A percentile compares a stretch with the other conserved stretches of the same genome.
Evolutionary conservation across 2,329 filamentous ascomycete species (phyloP).

Genomic region (Trichoderma aggressivum): DNA sequence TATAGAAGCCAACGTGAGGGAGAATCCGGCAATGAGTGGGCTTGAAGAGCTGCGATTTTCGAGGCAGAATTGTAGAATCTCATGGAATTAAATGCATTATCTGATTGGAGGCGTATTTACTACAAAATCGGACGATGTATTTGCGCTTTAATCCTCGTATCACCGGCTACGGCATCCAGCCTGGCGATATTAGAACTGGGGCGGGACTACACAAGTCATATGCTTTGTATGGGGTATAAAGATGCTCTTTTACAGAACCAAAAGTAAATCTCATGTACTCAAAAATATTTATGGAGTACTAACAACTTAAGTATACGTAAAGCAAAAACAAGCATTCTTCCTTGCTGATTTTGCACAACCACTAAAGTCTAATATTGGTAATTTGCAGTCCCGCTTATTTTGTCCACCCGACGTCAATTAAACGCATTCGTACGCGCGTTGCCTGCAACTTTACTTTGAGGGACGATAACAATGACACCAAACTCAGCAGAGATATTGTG

Average conservation of each 20-base stretch:
- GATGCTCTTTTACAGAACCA: neutral
- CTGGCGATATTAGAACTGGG: no score
- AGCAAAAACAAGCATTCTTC: neutral
- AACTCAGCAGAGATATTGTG: neutral
- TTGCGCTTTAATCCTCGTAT: neutral
- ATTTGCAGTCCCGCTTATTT: neutral
- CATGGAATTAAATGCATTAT: neutral
- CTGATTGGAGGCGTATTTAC: neutral
- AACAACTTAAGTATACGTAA: neutral
- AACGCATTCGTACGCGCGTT: neutral
- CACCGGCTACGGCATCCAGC: neutral
- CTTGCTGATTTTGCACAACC: neutral
- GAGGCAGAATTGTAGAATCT: neutral
- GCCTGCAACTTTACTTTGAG: neutral
- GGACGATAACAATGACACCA: neutral
- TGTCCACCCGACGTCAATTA: neutral
- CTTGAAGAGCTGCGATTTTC: neutral
- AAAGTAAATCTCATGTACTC: neutral
- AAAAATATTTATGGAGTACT: neutral
- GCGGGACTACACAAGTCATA: no score
- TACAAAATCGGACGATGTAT: neutral
- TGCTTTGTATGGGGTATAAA: no score
- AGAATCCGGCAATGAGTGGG: neutral
- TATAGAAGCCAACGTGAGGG: neutral
- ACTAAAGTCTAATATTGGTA: neutral